phyloP scores from a whole-genome alignment of 2,329 filamentous ascomycete genomes.

The Fonsecaea multimorphosa region DNA sequence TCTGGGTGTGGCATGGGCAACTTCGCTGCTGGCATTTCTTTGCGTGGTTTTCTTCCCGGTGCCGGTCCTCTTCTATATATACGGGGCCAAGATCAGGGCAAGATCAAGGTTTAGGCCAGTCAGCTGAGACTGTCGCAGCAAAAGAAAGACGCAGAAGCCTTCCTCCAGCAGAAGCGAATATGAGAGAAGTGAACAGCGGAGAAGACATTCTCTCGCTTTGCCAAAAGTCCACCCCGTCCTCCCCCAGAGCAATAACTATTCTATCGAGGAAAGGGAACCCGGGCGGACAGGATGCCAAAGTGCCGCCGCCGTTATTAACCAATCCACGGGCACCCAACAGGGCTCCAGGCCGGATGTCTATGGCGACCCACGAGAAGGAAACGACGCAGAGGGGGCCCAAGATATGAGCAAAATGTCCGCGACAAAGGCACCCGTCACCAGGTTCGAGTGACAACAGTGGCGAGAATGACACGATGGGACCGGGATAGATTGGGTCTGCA shows the following conservation, averaged over 20 bases:
- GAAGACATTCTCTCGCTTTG: too few species aligned
- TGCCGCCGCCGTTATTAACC: too few species aligned
- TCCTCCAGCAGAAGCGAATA: background rate
- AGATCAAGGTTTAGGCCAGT: conserved; percentile 50
- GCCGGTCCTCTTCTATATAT: conserved; percentile 57
- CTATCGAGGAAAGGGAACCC: too few species aligned
- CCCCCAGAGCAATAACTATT: too few species aligned
- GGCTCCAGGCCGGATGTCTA: too few species aligned
- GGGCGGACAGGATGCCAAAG: too few species aligned
- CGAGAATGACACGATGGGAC: background rate
- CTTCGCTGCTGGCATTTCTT: conserved; percentile 49
- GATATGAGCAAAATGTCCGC: background rate
- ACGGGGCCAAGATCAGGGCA: conserved; percentile 52
- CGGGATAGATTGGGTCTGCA: background rate
- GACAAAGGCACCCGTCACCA: background rate
- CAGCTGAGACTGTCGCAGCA: background rate
- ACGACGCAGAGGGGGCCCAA: background rate
- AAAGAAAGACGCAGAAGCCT: background rate
- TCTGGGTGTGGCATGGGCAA: conserved; percentile 50
- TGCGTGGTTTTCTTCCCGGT: conserved; percentile 53
- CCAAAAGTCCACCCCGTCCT: too few species aligned
- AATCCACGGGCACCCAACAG: too few species aligned
- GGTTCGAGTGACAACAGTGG: background rate
- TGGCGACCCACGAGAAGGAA: too few species aligned
- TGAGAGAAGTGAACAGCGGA: too few species aligned